A percentile compares a stretch with the other conserved stretches of the same genome.
Conservation (phyloP, 2,329 filamentous ascomycete species). For the Pseudocercospora fijiensis region DNA sequence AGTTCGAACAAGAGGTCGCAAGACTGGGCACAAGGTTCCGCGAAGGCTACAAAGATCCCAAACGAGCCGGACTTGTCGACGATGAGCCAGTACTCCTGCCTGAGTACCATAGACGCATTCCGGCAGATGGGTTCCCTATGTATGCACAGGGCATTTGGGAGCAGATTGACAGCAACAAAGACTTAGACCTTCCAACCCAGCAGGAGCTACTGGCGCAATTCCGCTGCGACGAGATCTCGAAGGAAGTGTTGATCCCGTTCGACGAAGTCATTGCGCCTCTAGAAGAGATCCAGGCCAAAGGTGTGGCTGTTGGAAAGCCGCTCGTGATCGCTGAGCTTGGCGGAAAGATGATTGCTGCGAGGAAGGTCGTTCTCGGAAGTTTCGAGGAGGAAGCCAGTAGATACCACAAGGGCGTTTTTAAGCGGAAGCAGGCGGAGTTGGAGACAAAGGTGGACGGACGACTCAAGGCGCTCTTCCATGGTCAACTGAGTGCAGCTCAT, state of each 20-base stretch:
- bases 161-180: constrained; percentile 98
- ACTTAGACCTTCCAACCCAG: constrained; percentile 92
- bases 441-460: constrained; percentile 84
- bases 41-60: constrained; percentile 71
- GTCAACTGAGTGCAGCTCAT: constrained; percentile 84
- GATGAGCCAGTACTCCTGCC: constrained; percentile 83
- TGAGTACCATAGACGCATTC: constrained; percentile 93
- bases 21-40: constrained; percentile 79
- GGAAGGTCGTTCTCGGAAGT: constrained; percentile 71
- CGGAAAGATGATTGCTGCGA: constrained; percentile 66
- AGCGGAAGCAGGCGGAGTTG: constrained; percentile 79
- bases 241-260: constrained; percentile 81
- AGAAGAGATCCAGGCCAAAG: constrained; percentile 80
- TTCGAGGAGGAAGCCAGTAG: constrained; percentile 89
- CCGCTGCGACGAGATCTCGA: constrained; percentile 91
- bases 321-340: constrained; percentile 75
- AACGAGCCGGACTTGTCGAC: constrained; percentile 61
- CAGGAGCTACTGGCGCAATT: constrained; percentile 97
- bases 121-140: constrained; percentile 91
- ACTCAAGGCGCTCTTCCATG: constrained; percentile 81
- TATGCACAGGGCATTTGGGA: constrained; percentile 97
- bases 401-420: constrained; percentile 95
- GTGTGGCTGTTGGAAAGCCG: constrained; percentile 68
- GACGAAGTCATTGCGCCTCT: constrained; percentile 78
- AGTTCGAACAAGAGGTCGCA: constrained; percentile 77